Conservation (phyloP, 2,329 filamentous ascomycete species). For the Esteya vermicola region DNA sequence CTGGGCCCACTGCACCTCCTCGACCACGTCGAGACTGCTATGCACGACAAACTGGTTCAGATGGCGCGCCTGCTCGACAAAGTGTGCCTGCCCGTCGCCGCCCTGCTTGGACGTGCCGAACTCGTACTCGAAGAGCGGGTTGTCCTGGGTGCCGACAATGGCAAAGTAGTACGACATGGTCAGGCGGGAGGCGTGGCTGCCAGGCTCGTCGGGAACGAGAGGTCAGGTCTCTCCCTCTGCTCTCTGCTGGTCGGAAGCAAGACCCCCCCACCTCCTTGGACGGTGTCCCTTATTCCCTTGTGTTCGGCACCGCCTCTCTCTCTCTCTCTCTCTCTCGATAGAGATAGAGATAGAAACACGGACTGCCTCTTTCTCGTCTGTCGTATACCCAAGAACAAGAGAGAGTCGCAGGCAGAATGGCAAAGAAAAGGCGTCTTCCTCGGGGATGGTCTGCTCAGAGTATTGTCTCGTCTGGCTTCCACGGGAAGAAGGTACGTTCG, state of each 20-base stretch:
- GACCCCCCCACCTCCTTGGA: too few species aligned
- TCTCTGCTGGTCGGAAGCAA: too few species aligned
- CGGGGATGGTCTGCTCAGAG: too few species aligned
- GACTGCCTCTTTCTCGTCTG: too few species aligned
- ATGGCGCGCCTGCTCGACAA: slow-evolving; percentile 75
- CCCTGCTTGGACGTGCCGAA: slow-evolving; percentile 95
- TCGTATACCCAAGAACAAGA: too few species aligned
- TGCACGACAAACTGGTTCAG: slow-evolving; percentile 98
- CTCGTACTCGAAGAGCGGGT: slow-evolving; percentile 90
- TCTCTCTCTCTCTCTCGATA: background rate
- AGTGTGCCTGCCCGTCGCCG: slow-evolving; percentile 82
- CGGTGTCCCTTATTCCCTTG: too few species aligned
- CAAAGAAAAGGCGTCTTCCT: too few species aligned
- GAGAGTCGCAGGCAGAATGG: too few species aligned
- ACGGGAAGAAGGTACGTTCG: too few species aligned
- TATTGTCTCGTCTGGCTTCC: too few species aligned
- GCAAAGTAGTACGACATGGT: slow-evolving; percentile 98
- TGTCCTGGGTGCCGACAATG: slow-evolving; percentile 90
- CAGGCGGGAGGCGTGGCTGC: background rate
- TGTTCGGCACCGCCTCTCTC: background rate
- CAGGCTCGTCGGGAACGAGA: background rate
- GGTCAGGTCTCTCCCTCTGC: too few species aligned
- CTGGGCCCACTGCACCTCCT: slow-evolving; percentile 88
- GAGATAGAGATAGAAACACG: too few species aligned
- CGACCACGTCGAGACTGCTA: slow-evolving; percentile 83